A percentile compares a stretch with the other conserved stretches of the same genome.
These are phyloP conservation scores for Mallotus japonicus DNA, from an alignment of 441 rosid species.

Conservation along the genomic window DNA sequence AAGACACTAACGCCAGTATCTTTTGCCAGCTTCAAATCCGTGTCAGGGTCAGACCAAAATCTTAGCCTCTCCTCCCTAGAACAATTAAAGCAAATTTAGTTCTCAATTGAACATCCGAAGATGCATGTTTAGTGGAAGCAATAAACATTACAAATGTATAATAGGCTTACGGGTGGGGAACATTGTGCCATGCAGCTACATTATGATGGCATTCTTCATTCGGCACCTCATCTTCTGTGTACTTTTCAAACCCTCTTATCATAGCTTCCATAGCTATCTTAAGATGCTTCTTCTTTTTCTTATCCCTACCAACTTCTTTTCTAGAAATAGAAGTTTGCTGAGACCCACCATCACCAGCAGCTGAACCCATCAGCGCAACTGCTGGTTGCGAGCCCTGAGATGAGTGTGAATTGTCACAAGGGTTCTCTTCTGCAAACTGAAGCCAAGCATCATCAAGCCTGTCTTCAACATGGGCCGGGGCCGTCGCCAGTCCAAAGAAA, in stretches of 20 bases:
- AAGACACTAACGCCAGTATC: constrained; percentile 78
- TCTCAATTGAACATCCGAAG: constrained; percentile 21
- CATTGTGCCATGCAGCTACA: constrained; percentile 96
- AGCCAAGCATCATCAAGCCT: constrained; percentile 94
- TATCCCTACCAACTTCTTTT: constrained; percentile 13
- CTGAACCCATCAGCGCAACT: constrained; percentile 49
- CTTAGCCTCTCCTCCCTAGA: constrained; percentile 85
- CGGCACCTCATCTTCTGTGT: constrained; percentile 33
- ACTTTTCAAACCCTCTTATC: constrained; percentile 75
- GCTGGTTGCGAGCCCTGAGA: constrained; percentile 33
- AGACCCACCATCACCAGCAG: constrained; percentile 57
- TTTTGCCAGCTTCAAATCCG: constrained; percentile 81
- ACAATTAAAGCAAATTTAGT: constrained; percentile 27
- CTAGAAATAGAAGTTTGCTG: constrained; percentile 33
- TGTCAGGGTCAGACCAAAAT: constrained; percentile 98
- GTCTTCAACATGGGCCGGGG: constrained; percentile 96
- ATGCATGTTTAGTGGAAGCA: background rate
- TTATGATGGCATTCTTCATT: constrained; percentile 55
- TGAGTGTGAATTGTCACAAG: constrained; percentile 40
- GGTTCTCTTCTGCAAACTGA: constrained; percentile 71
- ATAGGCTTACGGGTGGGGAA: constrained; percentile 72
- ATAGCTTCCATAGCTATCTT: constrained; percentile 87
- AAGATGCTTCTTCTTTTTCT: constrained; percentile 45
- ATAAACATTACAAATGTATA: constrained; percentile 10
- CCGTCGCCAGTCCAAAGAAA: constrained; percentile 97